phyloP scores from a whole-genome alignment of 192 early-diverging fungal genomes.

The Linnemannia hyalina region DNA sequence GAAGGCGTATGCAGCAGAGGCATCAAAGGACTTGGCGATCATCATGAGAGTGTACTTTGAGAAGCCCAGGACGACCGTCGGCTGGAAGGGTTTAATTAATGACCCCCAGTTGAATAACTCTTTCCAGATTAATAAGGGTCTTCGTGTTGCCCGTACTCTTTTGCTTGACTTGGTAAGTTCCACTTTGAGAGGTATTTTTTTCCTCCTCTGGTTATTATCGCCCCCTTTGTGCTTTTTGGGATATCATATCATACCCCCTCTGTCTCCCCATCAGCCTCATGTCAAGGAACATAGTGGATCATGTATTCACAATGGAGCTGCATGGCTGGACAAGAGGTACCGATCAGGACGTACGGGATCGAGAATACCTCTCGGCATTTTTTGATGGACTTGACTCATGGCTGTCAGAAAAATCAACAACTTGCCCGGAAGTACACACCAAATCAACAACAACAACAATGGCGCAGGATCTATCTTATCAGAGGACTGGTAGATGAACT shows the following conservation, averaged over 20 bases:
- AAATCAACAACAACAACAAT: neutral
- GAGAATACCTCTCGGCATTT: neutral
- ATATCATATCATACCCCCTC: too few species aligned
- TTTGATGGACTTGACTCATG: constrained; percentile 1
- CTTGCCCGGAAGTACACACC: neutral
- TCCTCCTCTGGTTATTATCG: neutral
- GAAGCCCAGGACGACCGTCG: constrained; percentile 87
- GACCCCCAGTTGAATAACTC: constrained; percentile 81
- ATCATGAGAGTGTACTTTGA: constrained; percentile 92
- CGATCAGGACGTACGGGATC: neutral
- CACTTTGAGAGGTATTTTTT: neutral
- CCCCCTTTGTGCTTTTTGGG: neutral
- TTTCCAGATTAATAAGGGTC: constrained; percentile 87
- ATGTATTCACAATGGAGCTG: neutral
- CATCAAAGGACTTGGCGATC: constrained; percentile 74
- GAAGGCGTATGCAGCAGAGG: constrained; percentile 68
- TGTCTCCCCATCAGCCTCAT: neutral
- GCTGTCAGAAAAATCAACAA: constrained; percentile 4
- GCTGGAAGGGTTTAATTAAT: constrained; percentile 96
- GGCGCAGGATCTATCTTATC: neutral
- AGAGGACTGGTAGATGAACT: neutral
- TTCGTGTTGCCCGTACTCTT: constrained; percentile 79
- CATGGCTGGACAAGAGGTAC: neutral
- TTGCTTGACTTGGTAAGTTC: constrained; percentile 72
- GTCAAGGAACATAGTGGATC: neutral